These are phyloP conservation scores for Mallotus nudiflorus DNA, from an alignment of 345 rosid species.

Conservation along the genomic window DNA sequence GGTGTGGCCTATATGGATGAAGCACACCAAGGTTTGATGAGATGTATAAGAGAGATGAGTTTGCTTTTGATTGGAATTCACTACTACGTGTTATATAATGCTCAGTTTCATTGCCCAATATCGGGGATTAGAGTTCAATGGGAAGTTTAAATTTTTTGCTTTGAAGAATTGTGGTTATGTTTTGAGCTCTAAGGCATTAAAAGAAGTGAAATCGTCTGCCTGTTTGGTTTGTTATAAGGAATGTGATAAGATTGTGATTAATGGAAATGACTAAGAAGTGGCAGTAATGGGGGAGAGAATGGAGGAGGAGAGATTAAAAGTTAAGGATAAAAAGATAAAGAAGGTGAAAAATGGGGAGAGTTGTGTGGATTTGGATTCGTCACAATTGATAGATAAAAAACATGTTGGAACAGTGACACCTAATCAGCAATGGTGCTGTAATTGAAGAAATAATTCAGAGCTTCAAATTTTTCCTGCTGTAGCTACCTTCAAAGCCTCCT, in stretches of 20 bases:
- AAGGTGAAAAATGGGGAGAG: constrained; percentile 48
- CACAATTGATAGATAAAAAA: constrained; percentile 40
- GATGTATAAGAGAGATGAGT: too few relatives aligned
- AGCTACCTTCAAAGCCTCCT: too few relatives aligned
- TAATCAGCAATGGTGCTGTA: too few relatives aligned
- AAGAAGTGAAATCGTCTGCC: constrained; percentile 80
- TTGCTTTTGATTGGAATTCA: too few relatives aligned
- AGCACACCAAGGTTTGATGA: too few relatives aligned
- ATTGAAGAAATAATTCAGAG: too few relatives aligned
- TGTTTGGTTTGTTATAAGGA: constrained; percentile 89
- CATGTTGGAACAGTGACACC: too few relatives aligned
- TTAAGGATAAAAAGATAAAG: constrained; percentile 64
- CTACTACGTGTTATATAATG: constrained; percentile 23
- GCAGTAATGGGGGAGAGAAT: constrained; percentile 56
- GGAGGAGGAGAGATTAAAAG: constrained; percentile 63
- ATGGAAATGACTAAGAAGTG: constrained; percentile 86
- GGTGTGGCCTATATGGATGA: too few relatives aligned
- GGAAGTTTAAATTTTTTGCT: constrained; percentile 71
- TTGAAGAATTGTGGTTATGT: constrained; percentile 86
- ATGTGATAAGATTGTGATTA: constrained; percentile 73
- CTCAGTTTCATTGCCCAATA: constrained; percentile 77
- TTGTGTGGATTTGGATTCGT: constrained; percentile 14
- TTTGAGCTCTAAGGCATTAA: constrained; percentile 86
- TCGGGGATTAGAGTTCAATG: constrained; percentile 83
- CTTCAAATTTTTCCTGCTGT: too few relatives aligned